Conservation (phyloP, 116 monocot genomes). For the Phalaenopsis hybrid region DNA sequence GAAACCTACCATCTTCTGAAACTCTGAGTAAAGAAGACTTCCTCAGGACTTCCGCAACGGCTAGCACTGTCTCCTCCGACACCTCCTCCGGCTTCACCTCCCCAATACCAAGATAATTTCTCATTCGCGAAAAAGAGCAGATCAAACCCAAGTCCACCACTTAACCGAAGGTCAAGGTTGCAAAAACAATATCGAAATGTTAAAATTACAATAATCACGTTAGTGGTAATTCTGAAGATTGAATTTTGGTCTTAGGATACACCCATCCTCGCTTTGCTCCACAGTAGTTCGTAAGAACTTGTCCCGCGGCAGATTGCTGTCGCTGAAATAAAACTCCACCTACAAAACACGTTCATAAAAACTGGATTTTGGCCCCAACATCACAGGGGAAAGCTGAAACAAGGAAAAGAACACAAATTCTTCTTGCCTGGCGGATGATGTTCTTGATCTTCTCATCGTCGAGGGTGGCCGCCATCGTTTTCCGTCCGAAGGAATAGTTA, state of each 20-base stretch:
- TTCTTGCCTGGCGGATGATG: slow-evolving; percentile 42
- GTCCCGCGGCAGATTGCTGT: slow-evolving; percentile 79
- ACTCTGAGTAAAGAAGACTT: slow-evolving; percentile 50
- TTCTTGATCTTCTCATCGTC: slow-evolving; percentile 33
- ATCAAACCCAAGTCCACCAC: slow-evolving; percentile 76
- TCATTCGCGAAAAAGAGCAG: slow-evolving; percentile 77
- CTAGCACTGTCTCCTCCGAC: slow-evolving; percentile 42
- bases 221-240: neutral
- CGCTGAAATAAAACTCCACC: slow-evolving; percentile 94
- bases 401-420: neutral
- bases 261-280: slow-evolving; percentile 51
- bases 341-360: slow-evolving; percentile 10
- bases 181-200: neutral
- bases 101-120: slow-evolving; percentile 39
- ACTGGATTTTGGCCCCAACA: neutral
- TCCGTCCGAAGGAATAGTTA: neutral
- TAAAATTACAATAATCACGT: neutral
- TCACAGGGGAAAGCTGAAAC: neutral
- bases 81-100: slow-evolving; percentile 44
- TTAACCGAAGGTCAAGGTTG: slow-evolving; percentile 13
- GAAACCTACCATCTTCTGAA: slow-evolving; percentile 65
- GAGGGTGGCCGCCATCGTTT: slow-evolving; percentile 17
- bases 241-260: slow-evolving; percentile 31
- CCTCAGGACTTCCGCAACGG: slow-evolving; percentile 58
- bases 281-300: slow-evolving; percentile 50